Conservation (phyloP, 2,329 filamentous ascomycete species). For the Ceratocystis huliohia region DNA sequence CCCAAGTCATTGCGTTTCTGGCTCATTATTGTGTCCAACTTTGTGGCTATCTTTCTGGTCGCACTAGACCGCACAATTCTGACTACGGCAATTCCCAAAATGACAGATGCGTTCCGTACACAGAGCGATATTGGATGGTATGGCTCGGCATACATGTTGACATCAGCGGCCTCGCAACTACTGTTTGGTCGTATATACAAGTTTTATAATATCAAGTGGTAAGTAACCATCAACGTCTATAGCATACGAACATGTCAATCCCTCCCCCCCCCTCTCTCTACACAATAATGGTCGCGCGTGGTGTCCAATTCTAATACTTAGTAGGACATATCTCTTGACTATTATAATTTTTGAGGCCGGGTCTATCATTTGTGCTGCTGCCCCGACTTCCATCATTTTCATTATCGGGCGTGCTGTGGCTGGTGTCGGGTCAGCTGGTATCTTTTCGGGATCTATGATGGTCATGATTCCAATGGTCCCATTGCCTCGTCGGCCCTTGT, state of each 20-base stretch:
- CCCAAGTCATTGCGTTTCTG: slow-evolving; percentile 43
- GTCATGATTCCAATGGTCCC: slow-evolving; percentile 47
- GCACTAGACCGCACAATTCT: slow-evolving; percentile 44
- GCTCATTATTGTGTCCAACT: slow-evolving; percentile 42
- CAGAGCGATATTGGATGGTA: slow-evolving; percentile 50
- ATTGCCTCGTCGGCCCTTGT: slow-evolving; percentile 46
- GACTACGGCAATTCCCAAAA: slow-evolving; percentile 40
- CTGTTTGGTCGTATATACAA: slow-evolving; percentile 40
- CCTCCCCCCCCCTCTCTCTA: too few species aligned
- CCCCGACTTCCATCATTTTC: slow-evolving; percentile 40
- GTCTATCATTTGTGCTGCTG: slow-evolving; percentile 42
- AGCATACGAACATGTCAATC: too few species aligned
- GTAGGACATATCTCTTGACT: slow-evolving; percentile 33
- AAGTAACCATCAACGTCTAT: slow-evolving; percentile 20
- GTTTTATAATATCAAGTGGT: slow-evolving; percentile 38
- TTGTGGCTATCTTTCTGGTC: slow-evolving; percentile 44
- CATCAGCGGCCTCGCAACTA: slow-evolving; percentile 41
- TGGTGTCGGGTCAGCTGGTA: slow-evolving; percentile 43
- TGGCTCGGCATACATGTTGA: slow-evolving; percentile 46
- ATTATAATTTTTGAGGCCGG: slow-evolving; percentile 44
- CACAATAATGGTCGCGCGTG: too few species aligned
- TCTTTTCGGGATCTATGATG: slow-evolving; percentile 45
- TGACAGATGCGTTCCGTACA: slow-evolving; percentile 40
- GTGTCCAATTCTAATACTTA: neutral
- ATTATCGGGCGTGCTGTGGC: slow-evolving; percentile 46